Conservation (phyloP, 2,329 filamentous ascomycete species). For the Aspergillus chevalieri region DNA sequence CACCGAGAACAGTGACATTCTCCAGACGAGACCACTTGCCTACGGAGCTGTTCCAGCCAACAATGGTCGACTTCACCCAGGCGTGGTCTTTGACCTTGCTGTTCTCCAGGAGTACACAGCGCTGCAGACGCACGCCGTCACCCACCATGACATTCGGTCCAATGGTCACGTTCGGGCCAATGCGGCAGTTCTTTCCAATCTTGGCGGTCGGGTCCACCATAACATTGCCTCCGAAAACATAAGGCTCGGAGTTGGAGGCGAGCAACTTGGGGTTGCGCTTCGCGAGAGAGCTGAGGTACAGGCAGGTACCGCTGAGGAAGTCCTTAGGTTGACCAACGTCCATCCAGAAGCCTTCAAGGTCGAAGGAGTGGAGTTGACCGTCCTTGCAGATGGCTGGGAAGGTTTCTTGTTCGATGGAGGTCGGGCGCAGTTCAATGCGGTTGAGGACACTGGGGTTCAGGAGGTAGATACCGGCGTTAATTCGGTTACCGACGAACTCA, state of each 20-base stretch:
- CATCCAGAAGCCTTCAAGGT: slow-evolving; percentile 99
- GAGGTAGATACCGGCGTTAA: slow-evolving; percentile 98
- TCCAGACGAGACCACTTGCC: slow-evolving; percentile 94
- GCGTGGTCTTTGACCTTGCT: slow-evolving; percentile 98
- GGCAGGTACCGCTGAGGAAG: slow-evolving; percentile 90
- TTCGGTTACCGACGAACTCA: slow-evolving; percentile 96
- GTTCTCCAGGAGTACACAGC: slow-evolving; percentile 80
- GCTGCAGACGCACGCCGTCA: slow-evolving; percentile 88
- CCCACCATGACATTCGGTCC: slow-evolving; percentile 87
- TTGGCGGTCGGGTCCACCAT: slow-evolving; percentile 89
- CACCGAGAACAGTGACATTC: slow-evolving; percentile 95
- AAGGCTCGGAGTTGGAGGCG: slow-evolving; percentile 65
- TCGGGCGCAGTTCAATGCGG: slow-evolving; percentile 91
- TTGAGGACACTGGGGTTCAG: slow-evolving; percentile 85
- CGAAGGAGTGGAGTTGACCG: slow-evolving; percentile 88
- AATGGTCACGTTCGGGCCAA: slow-evolving; percentile 94
- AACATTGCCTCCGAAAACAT: slow-evolving; percentile 88
- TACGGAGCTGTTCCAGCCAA: slow-evolving; percentile 95
- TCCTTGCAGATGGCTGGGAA: slow-evolving; percentile 92
- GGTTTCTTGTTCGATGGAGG: slow-evolving; percentile 96
- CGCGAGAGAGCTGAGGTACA: slow-evolving; percentile 87
- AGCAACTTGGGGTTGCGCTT: slow-evolving; percentile 87
- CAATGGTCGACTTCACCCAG: slow-evolving; percentile 97
- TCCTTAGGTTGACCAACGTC: slow-evolving; percentile 98
- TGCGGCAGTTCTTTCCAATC: slow-evolving; percentile 97